Percentiles rank a stretch among this genome's conserved stretches.
These are phyloP conservation scores for Globisporangium apiculatum DNA, from an alignment of 352 stramenopile species.

Conservation along the genomic window DNA sequence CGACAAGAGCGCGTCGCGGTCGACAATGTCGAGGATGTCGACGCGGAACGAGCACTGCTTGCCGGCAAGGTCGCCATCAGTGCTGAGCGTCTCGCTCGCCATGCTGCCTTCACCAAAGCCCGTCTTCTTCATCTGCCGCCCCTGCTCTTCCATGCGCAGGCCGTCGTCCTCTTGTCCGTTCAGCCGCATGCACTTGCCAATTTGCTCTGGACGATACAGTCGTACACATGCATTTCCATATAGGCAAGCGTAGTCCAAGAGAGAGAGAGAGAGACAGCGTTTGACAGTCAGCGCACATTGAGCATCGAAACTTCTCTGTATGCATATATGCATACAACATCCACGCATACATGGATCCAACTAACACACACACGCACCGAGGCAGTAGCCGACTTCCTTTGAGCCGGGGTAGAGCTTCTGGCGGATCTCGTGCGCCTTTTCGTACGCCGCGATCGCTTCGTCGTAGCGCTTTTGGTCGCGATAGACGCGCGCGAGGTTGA, in stretches of 20 bases:
- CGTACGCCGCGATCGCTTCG: conserved; percentile 61
- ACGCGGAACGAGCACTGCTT: conserved; percentile 18
- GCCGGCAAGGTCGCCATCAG: conserved; percentile 4
- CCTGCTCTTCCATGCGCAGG: conserved; percentile 37
- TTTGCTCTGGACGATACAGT: conserved; percentile 25
- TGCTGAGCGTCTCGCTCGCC: conserved; percentile 2
- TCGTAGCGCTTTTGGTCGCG: conserved; percentile 68
- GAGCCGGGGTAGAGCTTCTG: conserved; percentile 68
- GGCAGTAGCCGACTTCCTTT: conserved; percentile 68
- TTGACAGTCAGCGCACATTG: too few species aligned
- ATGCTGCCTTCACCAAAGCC: conserved; percentile 26
- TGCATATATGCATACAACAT: too few species aligned
- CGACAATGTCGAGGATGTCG: conserved; percentile 24
- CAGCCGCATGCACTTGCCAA: conserved; percentile 60
- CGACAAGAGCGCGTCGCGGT: conserved; percentile 30
- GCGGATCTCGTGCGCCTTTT: conserved; percentile 65
- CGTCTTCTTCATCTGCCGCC: conserved; percentile 53
- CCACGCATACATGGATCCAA: too few species aligned
- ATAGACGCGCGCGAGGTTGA: conserved; percentile 74
- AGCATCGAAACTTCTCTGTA: too few species aligned
- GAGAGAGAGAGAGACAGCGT: too few species aligned
- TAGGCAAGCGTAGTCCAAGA: too few species aligned
- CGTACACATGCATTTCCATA: too few species aligned
- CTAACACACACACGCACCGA: conserved; percentile 29
- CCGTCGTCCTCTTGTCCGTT: conserved; percentile 63